Conservation (phyloP, 805 yeast genomes). For the Starmerella vitae region DNA sequence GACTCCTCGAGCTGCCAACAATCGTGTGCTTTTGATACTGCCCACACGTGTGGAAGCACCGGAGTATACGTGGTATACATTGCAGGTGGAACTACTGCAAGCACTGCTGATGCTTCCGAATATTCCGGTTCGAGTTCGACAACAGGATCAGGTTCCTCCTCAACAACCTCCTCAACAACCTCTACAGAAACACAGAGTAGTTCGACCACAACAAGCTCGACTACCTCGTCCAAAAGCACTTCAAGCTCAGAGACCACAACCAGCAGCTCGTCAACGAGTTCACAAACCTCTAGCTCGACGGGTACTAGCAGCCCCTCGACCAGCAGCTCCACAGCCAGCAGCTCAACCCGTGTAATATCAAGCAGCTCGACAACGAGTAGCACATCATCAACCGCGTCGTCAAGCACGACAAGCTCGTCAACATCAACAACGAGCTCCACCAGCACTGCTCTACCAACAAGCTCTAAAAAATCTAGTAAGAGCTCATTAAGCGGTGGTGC, state of each 20-base stretch:
- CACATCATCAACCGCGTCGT: constrained; percentile 1
- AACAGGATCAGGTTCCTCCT: constrained; percentile 23
- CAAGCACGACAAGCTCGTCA: not conserved
- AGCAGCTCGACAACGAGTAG: constrained; percentile 2
- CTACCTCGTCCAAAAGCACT: not conserved
- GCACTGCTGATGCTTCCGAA: constrained; percentile 24
- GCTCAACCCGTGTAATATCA: not conserved
- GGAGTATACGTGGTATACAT: constrained; percentile 30
- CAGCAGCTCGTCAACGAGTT: not conserved
- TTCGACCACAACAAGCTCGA: constrained; percentile 7
- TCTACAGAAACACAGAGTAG: too few species aligned
- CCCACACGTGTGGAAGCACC: constrained; percentile 51
- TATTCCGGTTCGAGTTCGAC: constrained; percentile 21
- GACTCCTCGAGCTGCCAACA: constrained; percentile 31
- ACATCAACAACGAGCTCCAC: constrained; percentile 19
- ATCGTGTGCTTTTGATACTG: constrained; percentile 49
- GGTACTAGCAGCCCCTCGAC: not conserved
- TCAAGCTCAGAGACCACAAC: constrained; percentile 20
- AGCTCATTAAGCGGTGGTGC: constrained; percentile 33
- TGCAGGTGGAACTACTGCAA: constrained; percentile 12
- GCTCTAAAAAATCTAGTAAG: constrained; percentile 3
- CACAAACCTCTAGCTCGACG: not conserved
- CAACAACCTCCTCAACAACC: constrained; percentile 17
- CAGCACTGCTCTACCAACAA: constrained; percentile 7
- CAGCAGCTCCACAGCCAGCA: not conserved